Evolutionary conservation across 768 basidiomycete species (phyloP).

Genomic region (Dioszegia aurantiaca): DNA sequence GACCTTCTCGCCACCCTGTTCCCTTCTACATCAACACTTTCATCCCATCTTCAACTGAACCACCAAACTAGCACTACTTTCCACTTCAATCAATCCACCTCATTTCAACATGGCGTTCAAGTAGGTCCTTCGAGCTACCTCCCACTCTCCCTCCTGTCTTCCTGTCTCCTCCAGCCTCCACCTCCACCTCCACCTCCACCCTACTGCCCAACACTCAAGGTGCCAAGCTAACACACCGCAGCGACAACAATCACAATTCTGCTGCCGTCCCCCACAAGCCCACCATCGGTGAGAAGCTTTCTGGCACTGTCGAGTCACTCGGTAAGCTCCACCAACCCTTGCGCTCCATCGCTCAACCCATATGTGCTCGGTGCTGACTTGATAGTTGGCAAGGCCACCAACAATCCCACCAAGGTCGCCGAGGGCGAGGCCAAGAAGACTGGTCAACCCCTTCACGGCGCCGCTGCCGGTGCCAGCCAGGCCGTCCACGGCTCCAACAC

Average conservation of each 20-base stretch:
- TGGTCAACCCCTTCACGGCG: slow-evolving; percentile 16
- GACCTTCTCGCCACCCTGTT: no score
- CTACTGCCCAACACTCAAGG: neutral
- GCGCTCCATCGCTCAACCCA: neutral
- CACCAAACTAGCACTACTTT: no score
- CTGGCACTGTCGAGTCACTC: slow-evolving; percentile 21
- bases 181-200: neutral
- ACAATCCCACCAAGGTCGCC: slow-evolving; percentile 41
- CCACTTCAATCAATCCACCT: neutral
- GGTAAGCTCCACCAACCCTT: slow-evolving; percentile 13
- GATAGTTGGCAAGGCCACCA: slow-evolving; percentile 36
- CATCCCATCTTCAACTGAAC: no score
- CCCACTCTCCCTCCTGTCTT: neutral
- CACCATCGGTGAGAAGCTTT: slow-evolving; percentile 27
- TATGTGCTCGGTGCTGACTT: neutral
- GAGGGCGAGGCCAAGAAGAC: slow-evolving; percentile 40
- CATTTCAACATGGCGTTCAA: slow-evolving; percentile 7
- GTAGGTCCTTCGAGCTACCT: neutral
- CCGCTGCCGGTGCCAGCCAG: slow-evolving; percentile 5
- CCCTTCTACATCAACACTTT: no score
- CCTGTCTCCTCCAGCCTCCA: neutral
- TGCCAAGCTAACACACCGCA: no score
- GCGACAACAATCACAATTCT: slow-evolving; percentile 8
- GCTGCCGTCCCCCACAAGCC: slow-evolving; percentile 22
- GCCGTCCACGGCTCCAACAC: slow-evolving; percentile 9